Conservation (phyloP, 1,284 basidiomycete species). For the Puccinia hordei region DNA sequence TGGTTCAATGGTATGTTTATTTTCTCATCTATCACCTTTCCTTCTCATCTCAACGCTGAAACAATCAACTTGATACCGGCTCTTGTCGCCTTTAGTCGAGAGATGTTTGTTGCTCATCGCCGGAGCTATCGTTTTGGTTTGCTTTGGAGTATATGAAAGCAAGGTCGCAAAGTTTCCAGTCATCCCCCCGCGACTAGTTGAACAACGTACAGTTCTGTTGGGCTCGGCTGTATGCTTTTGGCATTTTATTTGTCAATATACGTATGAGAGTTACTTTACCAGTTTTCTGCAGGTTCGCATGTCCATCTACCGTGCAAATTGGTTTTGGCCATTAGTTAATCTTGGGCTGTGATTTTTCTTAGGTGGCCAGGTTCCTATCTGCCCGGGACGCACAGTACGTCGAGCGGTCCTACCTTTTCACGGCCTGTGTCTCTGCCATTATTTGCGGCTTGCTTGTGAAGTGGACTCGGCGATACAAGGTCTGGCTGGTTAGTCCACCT, state of each 20-base stretch:
- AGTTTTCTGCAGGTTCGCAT: slow-evolving; percentile 28
- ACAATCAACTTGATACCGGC: neutral
- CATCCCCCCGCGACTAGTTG: slow-evolving; percentile 55
- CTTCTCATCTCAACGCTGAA: neutral
- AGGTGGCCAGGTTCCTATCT: slow-evolving; percentile 56
- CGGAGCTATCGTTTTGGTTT: slow-evolving; percentile 53
- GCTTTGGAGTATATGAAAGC: slow-evolving; percentile 56
- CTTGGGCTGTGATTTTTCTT: neutral
- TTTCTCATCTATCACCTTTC: neutral
- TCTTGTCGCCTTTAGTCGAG: neutral
- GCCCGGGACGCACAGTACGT: slow-evolving; percentile 57
- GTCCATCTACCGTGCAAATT: neutral
- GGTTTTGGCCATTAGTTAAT: neutral
- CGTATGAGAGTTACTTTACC: slow-evolving; percentile 39
- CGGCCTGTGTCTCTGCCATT: slow-evolving; percentile 56
- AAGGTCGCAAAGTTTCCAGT: slow-evolving; percentile 54
- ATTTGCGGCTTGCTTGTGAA: slow-evolving; percentile 55
- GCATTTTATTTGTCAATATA: slow-evolving; percentile 55
- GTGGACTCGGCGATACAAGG: slow-evolving; percentile 56
- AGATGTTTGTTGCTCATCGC: slow-evolving; percentile 51
- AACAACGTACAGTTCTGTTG: slow-evolving; percentile 55
- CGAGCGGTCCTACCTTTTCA: slow-evolving; percentile 56
- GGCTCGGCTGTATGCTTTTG: slow-evolving; percentile 56
- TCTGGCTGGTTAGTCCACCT: slow-evolving; percentile 53
- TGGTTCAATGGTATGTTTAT: slow-evolving; percentile 55